phyloP scores from a whole-genome alignment of 1,284 basidiomycete species.

The Moesziomyces sp. region DNA sequence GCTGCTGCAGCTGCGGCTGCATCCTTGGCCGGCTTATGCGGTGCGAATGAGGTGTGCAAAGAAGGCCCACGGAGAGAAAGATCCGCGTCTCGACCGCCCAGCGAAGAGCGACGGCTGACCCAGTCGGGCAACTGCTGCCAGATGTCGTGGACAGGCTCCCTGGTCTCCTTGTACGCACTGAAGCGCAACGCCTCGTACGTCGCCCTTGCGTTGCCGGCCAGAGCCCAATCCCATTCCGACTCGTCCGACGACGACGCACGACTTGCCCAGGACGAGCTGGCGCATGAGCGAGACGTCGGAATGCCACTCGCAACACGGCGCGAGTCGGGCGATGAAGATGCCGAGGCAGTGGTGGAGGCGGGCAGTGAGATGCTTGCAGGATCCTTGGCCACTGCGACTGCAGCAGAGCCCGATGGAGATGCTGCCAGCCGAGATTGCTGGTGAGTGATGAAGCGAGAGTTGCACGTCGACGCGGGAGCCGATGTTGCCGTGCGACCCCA shows the following conservation, averaged over 20 bases:
- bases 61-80: conserved; percentile 28
- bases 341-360: conserved; percentile 17
- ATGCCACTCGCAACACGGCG: conserved; percentile 2
- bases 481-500: conserved; percentile 29
- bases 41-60: conserved; percentile 16
- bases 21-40: conserved; percentile 13
- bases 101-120: conserved; percentile 42
- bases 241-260: conserved; percentile 18
- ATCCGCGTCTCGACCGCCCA: conserved; percentile 39
- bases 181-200: conserved; percentile 29
- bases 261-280: conserved; percentile 14
- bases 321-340: conserved; percentile 20
- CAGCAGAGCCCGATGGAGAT: not conserved
- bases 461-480: conserved; percentile 18
- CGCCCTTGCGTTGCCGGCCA: conserved; percentile 34
- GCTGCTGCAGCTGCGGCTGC: conserved; percentile 2
- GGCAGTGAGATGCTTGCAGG: conserved; percentile 12
- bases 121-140: conserved; percentile 50
- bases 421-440: conserved; percentile 14
- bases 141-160: conserved; percentile 41
- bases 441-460: conserved; percentile 8
- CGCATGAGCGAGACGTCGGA: conserved; percentile 11
- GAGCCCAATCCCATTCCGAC: conserved; percentile 48
- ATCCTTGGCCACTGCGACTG: not conserved
- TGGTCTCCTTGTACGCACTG: conserved; percentile 33